phyloP scores from a whole-genome alignment of 1,284 basidiomycete species.

The Lignosus rhinocerotis region DNA sequence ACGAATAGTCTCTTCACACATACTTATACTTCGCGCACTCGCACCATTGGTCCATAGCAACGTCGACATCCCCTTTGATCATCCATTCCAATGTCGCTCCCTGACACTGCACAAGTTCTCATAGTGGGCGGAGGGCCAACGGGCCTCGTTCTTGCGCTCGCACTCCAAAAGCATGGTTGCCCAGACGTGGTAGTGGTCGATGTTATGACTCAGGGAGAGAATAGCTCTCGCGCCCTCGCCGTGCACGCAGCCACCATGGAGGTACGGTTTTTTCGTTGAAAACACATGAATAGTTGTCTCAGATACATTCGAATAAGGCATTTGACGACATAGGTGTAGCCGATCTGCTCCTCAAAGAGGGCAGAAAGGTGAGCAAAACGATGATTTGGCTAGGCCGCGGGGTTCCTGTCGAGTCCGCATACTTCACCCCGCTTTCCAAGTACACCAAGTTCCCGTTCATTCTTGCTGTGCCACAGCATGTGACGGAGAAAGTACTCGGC shows the following conservation, averaged over 20 bases:
- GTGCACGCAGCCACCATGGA: slow-evolving; percentile 35
- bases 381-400: slow-evolving; percentile 35
- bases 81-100: slow-evolving; percentile 32
- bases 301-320: slow-evolving; percentile 33
- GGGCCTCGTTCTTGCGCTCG: slow-evolving; percentile 44
- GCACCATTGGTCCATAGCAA: no score
- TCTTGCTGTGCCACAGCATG: slow-evolving; percentile 46
- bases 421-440: slow-evolving; percentile 34
- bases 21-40: no score
- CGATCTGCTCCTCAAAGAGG: slow-evolving; percentile 40
- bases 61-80: background rate
- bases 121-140: slow-evolving; percentile 51
- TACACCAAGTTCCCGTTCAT: slow-evolving; percentile 49
- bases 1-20: no score
- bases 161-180: slow-evolving; percentile 45
- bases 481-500: slow-evolving; percentile 46
- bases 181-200: slow-evolving; percentile 51
- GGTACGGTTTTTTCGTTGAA: slow-evolving; percentile 17
- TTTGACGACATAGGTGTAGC: slow-evolving; percentile 48
- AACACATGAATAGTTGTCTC: background rate
- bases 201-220: slow-evolving; percentile 29
- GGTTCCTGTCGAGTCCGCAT: slow-evolving; percentile 28
- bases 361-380: slow-evolving; percentile 35
- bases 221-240: slow-evolving; percentile 32
- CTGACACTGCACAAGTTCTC: slow-evolving; percentile 37